phyloP scores from a whole-genome alignment of 2,329 filamentous ascomycete genomes.

The Colletotrichum paranaense region DNA sequence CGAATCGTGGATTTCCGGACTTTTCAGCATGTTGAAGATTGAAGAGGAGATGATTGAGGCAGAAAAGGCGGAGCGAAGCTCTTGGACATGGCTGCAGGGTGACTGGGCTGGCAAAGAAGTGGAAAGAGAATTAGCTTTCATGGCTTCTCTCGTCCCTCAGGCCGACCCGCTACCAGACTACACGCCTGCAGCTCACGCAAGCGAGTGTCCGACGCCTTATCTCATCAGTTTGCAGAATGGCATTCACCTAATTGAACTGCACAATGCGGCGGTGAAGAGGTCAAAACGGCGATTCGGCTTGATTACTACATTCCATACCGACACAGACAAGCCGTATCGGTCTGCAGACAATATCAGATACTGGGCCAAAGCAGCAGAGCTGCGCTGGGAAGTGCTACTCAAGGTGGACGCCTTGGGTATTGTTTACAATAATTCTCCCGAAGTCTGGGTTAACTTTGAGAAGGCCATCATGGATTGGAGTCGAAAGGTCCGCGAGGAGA shows the following conservation, averaged over 20 bases:
- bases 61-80: conserved; percentile 76
- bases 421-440: conserved; percentile 77
- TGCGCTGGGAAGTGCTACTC: conserved; percentile 90
- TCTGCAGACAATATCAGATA: conserved; percentile 93
- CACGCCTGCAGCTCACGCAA: conserved; percentile 60
- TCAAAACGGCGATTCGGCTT: conserved; percentile 89
- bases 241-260: conserved; percentile 83
- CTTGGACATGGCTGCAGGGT: conserved; percentile 83
- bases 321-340: conserved; percentile 94
- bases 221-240: conserved; percentile 81
- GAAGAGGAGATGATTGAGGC: conserved; percentile 83
- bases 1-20: conserved; percentile 80
- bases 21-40: conserved; percentile 79
- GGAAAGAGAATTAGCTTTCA: conserved; percentile 84
- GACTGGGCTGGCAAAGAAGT: conserved; percentile 82
- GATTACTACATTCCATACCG: conserved; percentile 90
- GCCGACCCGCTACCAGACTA: conserved; percentile 74
- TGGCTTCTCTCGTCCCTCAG: conserved; percentile 77
- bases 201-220: conserved; percentile 76
- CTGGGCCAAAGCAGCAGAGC: conserved; percentile 95
- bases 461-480: conserved; percentile 87
- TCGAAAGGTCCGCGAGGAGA: conserved; percentile 82
- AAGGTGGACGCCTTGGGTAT: conserved; percentile 88
- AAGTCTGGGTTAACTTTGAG: conserved; percentile 86
- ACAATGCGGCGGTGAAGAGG: conserved; percentile 88